A percentile compares a stretch with the other conserved stretches of the same genome.
These are phyloP conservation scores for Exophiala sp. DNA, from an alignment of 2,329 filamentous ascomycete species.

Conservation along the genomic window DNA sequence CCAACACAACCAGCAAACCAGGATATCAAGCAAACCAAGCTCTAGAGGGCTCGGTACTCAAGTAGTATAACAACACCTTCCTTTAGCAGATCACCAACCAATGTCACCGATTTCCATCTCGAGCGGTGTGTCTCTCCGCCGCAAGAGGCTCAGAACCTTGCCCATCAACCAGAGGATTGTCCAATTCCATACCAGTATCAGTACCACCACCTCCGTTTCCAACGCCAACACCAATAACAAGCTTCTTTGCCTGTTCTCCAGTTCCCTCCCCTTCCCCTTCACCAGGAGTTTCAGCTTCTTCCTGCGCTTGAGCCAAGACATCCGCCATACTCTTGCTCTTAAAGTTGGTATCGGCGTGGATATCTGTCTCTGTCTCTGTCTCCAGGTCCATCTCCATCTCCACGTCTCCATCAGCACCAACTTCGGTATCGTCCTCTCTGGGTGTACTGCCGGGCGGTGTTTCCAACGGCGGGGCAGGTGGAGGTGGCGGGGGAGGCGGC, in stretches of 20 bases:
- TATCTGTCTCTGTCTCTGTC: constrained; percentile 26
- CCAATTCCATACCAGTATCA: constrained; percentile 3
- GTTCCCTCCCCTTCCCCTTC: constrained; percentile 6
- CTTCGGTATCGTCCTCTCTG: constrained; percentile 11
- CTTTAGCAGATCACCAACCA: no score
- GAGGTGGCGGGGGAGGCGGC: constrained; percentile 33
- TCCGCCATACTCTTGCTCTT: constrained; percentile 29
- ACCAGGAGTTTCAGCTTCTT: constrained; percentile 19
- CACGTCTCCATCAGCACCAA: constrained; percentile 7
- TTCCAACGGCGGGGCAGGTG: constrained; percentile 27
- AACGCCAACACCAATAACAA: no score
- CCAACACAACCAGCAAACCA: no score
- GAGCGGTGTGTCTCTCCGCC: not conserved
- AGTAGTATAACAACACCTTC: no score
- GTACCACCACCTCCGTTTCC: no score
- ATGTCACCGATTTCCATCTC: not conserved
- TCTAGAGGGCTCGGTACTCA: no score
- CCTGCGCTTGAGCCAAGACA: constrained; percentile 28
- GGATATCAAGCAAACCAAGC: no score
- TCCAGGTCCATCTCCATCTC: no score
- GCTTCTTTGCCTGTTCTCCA: constrained; percentile 1
- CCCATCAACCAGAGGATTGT: not conserved
- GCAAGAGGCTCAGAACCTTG: not conserved
- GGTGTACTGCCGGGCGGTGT: constrained; percentile 25
- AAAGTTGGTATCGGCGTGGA: constrained; percentile 28